phyloP scores from a whole-genome alignment of 139 green algal genomes.

The Volvox reticuliferus region DNA sequence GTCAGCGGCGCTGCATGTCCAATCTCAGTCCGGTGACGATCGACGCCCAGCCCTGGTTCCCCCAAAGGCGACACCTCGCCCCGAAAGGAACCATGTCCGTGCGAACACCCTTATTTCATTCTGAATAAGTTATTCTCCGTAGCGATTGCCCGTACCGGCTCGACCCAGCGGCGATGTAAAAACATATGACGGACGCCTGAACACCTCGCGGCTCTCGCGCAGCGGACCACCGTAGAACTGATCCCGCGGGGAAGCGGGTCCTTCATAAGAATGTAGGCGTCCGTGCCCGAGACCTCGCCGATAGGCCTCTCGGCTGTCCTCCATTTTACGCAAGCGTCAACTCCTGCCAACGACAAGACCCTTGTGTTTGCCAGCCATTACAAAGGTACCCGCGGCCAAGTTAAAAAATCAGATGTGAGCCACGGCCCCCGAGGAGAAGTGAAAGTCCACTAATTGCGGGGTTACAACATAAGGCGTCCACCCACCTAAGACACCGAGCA shows the following conservation, averaged over 20 bases:
- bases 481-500: slow-evolving; percentile 14
- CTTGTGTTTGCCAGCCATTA: no score
- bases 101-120: no score
- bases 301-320: slow-evolving; percentile 1
- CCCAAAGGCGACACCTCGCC: no score
- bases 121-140: no score
- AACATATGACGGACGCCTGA: slow-evolving; percentile 23
- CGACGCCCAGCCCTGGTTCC: no score
- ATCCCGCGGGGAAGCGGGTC: slow-evolving; percentile 13
- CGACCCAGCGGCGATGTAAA: slow-evolving; percentile 14
- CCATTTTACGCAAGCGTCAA: background rate
- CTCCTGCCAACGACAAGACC: slow-evolving; percentile 10
- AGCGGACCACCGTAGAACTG: slow-evolving; percentile 24
- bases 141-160: background rate
- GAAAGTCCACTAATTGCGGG: background rate
- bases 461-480: background rate
- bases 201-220: slow-evolving; percentile 8
- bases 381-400: no score
- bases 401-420: no score
- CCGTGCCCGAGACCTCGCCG: slow-evolving; percentile 1
- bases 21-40: no score
- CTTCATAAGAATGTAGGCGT: slow-evolving; percentile 24
- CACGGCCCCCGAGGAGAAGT: background rate
- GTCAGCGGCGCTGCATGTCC: no score
- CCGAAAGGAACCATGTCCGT: no score